A percentile compares a stretch with the other conserved stretches of the same genome.
Conservation (phyloP, 129 eudicot genomes). For the Daucus carota region DH1_v3.0 NC_030383.2:35573501-35574000, state of each 20-base stretch:
- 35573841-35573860: neutral
- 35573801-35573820: neutral
- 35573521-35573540: neutral
- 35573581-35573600: neutral
- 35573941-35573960: too few species aligned
- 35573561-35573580: too few species aligned
- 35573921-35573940: neutral
- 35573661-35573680: slow-evolving; percentile 85
- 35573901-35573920: neutral
- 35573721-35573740: slow-evolving; percentile 71
- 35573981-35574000: too few species aligned
- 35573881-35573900: neutral
- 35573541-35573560: too few species aligned
- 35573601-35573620: neutral
- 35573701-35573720: slow-evolving; percentile 53
- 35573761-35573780: slow-evolving; percentile 82
- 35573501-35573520: neutral
- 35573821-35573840: neutral
- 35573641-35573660: slow-evolving; percentile 90
- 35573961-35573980: too few species aligned
- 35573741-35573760: slow-evolving; percentile 79
- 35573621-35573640: slow-evolving; percentile 14
- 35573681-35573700: slow-evolving; percentile 80
- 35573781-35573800: neutral
- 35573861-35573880: neutral